Base-by-base conservation (phyloP, 495 filamentous ascomycete genomes). In the Haplographium delicatum region DNA sequence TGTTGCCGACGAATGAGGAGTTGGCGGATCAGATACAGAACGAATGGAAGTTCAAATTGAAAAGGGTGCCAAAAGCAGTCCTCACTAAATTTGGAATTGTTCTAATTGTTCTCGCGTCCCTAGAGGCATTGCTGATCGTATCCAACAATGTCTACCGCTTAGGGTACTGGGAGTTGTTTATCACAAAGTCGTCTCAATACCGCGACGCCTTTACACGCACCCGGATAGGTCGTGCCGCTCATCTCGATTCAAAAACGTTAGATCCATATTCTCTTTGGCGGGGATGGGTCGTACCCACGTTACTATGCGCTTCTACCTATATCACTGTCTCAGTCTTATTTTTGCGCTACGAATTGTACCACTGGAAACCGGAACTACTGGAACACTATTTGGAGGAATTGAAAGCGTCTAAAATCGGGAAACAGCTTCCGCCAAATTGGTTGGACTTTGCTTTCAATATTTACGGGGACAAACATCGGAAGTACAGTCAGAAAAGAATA, bases 221-320 rank as follows among this genome's bases (percentile, higher is more conserved):
- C n/a, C n/a, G n/a, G n/a, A 44, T 44, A 2, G 27, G 27, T 16
- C 42, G 24, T 4, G n/a, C 4, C 24, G 15, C 31, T 18, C 42
- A 23, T 5, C 42, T 44, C 2, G n/a, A n/a, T n/a, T n/a, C n/a
- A n/a, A n/a, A n/a, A n/a, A n/a, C n/a, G n/a, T n/a, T 44, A 5
- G 42, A 30, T 26, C 42, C 42, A 10, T 44, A 44, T 30, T 44
- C 42, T 18, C 42, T 44, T 31, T 44, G 42, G 42, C 24, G 42
- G 16, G 42, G 42, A 13, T 44, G 42, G 42, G 5, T 44, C 7
- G 42, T 44, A 5, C 42, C 42, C 5, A 44, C 24, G 15, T 44
- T 23, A 5, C 24, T 44, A 18, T 23, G 24, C 5, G 31, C 11
- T 16, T 23, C 13, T 3, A 44, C 42, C 4, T 44, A 44, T 26